Base-by-base conservation (phyloP, 1,284 basidiomycete genomes). In the Ganoderma sinense region DNA sequence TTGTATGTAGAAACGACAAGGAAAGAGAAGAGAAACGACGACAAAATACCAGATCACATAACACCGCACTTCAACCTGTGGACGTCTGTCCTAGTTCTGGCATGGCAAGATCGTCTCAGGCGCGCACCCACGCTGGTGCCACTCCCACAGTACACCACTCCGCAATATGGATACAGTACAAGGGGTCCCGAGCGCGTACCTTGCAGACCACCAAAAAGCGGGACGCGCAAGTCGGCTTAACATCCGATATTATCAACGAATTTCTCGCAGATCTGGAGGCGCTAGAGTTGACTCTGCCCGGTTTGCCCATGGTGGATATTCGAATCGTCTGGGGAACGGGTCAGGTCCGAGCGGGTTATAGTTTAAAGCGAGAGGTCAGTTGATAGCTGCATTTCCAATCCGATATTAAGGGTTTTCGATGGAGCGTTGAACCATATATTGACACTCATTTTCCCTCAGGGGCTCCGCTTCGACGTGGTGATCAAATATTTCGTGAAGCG, bases 291-390 rank as follows among this genome's bases (percentile, higher is more conserved):
- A 61, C 43, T 0, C 26, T 65, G n/a, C n/a, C n/a, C n/a, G 62
- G 67, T 13, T 29, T 66, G 5, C 51, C 48, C 18, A 53, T 65
- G 58, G n/a, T 16, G 14, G 60, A 62, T 20, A 39, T 65, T 10
- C 62, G 36, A 41, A 62, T 69, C 29, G 31, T 69, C 8, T 69
- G 68, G 64, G 64, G 64, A 4, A 66, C 64, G 2, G 68, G 64
- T 2, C 68, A 62, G 31, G n/a, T 69, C 11, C 58, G 68, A 1
- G 64, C 40, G 33, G 4, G 11, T 45, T 68, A 45, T 33, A 62
- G 45, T 31, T n/a, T 45, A 6, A 39, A 53, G 36, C 13, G 41
- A 29, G 56, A 33, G 6, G 53, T 56, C 4, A 56, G 53, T 56
- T 8, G 4, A 26, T 20, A 20, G 29, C 10, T 18, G 23, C 0